Base-by-base conservation (phyloP, 495 filamentous ascomycete species). In the Hyaloscypha bicolor region DNA sequence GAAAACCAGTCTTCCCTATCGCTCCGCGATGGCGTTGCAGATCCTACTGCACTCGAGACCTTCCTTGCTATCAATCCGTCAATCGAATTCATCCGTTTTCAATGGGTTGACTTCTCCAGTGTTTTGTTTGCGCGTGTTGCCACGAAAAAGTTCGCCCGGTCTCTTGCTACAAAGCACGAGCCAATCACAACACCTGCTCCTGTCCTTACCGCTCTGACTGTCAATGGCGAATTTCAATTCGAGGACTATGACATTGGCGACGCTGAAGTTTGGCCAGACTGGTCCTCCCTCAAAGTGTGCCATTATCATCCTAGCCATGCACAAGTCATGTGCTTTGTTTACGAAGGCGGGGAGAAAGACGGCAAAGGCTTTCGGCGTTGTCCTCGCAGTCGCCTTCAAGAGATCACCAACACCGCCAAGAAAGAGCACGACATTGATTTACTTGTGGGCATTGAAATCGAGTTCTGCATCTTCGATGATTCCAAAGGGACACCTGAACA, bases 81-180 rank as follows among this genome's bases (percentile, higher is more conserved):
- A 2, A 71, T 82, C 55, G 81, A 86, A 60, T 90, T 85, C 62
- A 70, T 93, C 45, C 87, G 89, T 63, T 81, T 94, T 63, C 88
- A 91, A 76, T 94, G 90, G 87, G 76, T 91, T 31, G 92, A 94
- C 73, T 92, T 90, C 73, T 93, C 90, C 84, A 12, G 86, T 82
- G 6, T 70, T 86, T 1, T 85, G 90, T 9, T 82, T 87, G 45
- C 87, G 90, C 0, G 81, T 93, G 63, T 74, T 94, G 6, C 90
- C 90, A 1, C 80, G 90, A 31, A 75, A 78, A 3, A 86, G 88
- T 65, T 90, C 93, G 65, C 75, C 80, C 55, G 80, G 81, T 25
- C 79, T 91, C 33, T 76, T 89, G 0, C 73, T 77, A 35, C 79
- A 84, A 21, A 79, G 83, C 37, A 48, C 33, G 30, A 29, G n/a